These are phyloP conservation scores for Thelonectria rubi DNA, from an alignment of 2,329 filamentous ascomycete species.

Conservation along the genomic window DNA sequence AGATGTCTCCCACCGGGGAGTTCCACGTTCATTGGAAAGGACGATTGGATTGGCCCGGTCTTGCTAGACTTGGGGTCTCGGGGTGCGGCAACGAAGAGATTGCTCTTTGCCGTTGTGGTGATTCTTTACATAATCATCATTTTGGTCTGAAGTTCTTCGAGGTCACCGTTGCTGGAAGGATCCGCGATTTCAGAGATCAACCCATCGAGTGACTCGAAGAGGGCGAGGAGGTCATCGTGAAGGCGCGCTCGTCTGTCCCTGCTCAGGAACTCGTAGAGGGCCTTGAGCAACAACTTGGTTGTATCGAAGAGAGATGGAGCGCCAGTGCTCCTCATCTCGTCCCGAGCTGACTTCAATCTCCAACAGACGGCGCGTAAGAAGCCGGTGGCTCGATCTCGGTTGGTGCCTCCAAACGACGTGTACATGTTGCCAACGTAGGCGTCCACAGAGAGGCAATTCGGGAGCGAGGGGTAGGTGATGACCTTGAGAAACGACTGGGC, in stretches of 20 bases:
- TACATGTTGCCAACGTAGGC: slow-evolving; percentile 45
- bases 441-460: slow-evolving; percentile 48
- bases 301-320: background rate
- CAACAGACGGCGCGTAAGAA: slow-evolving; percentile 28
- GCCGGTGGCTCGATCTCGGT: slow-evolving; percentile 41
- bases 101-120: background rate
- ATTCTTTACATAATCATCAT: background rate
- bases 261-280: slow-evolving; percentile 10
- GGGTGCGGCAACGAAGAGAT: background rate
- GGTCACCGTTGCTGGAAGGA: background rate
- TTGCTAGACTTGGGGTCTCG: background rate
- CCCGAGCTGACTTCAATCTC: too few species aligned
- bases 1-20: slow-evolving; percentile 11
- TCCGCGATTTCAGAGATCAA: background rate
- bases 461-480: slow-evolving; percentile 44
- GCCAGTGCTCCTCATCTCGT: too few species aligned
- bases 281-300: background rate
- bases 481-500: slow-evolving; percentile 40
- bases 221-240: background rate
- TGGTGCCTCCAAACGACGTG: slow-evolving; percentile 45
- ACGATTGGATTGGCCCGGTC: background rate
- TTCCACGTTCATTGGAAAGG: background rate
- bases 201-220: background rate
- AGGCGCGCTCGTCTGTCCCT: slow-evolving; percentile 5
- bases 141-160: background rate